Conservation (phyloP, 805 yeast species). For the Ogataea sp. region DNA sequence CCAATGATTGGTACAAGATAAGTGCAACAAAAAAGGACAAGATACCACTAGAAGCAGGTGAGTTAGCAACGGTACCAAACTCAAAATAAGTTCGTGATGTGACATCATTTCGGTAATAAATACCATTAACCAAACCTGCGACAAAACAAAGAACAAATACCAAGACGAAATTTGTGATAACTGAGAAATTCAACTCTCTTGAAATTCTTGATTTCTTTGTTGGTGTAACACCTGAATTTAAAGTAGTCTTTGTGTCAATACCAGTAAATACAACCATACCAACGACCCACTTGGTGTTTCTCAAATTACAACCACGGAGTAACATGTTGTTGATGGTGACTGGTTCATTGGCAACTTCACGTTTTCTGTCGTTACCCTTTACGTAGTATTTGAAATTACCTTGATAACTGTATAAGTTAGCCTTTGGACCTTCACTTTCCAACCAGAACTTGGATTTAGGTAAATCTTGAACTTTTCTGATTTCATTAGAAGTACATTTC, state of each 20-base stretch:
- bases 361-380: conserved; percentile 20
- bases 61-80: conserved; percentile 45
- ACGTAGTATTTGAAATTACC: conserved; percentile 51
- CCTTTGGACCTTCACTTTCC: conserved; percentile 68
- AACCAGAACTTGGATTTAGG: conserved; percentile 50
- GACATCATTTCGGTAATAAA: conserved; percentile 37
- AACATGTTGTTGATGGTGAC: conserved; percentile 54
- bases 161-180: conserved; percentile 51
- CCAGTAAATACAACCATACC: conserved; percentile 77
- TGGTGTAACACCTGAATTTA: conserved; percentile 74
- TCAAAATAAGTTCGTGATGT: conserved; percentile 52
- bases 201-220: conserved; percentile 61
- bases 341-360: conserved; percentile 40
- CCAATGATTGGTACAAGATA: conserved; percentile 67
- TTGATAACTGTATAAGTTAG: conserved; percentile 54
- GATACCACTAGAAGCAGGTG: conserved; percentile 57
- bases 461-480: conserved; percentile 52
- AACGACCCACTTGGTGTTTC: conserved; percentile 72
- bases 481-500: conserved; percentile 37
- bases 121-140: conserved; percentile 64
- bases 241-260: conserved; percentile 64
- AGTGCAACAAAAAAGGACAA: conserved; percentile 65
- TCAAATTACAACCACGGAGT: conserved; percentile 62
- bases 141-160: conserved; percentile 60
- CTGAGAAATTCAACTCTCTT: conserved; percentile 58